Base-by-base conservation (phyloP, 2,329 filamentous ascomycete genomes). In the Cordyceps tenuipes region DNA sequence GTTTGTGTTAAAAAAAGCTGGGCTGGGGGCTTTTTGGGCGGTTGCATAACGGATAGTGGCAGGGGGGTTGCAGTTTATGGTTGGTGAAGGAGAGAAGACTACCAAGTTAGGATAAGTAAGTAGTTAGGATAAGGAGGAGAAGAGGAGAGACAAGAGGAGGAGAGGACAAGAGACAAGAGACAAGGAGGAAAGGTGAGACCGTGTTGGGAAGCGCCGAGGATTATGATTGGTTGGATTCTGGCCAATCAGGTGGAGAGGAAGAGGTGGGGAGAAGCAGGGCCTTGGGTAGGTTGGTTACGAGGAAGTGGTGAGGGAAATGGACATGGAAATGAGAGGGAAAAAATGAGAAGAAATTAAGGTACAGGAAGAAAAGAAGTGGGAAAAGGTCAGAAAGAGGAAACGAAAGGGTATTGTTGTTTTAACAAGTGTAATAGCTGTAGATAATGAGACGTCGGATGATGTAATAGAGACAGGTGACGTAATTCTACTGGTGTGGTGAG, bases 101-200 rank as follows among this genome's bases (percentile, higher is more conserved):
- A n/a, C n/a, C n/a, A n/a, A n/a, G n/a, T n/a, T n/a, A n/a, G n/a
- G n/a, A n/a, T n/a, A n/a, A n/a, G n/a, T n/a, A n/a, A n/a, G n/a
- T n/a, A n/a, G n/a, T n/a, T n/a, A 29, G 29, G 23, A 23, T 23
- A 4, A 23, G 23, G 23, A 23, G 23, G 23, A 23, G 23, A 23
- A 23, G 23, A 23, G 23, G 23, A 23, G 23, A n/a, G n/a, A n/a
- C n/a, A n/a, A n/a, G 23, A 23, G 23, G 23, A 23, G 23, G 23
- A n/a, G 23, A 23, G 23, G 4, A 4, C 23, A 23, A 4, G 23
- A 23, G n/a, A n/a, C n/a, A n/a, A n/a, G n/a, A n/a, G n/a, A n/a
- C n/a, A n/a, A n/a, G 26, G 46, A 21, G 46, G 46, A 50, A 47
- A 26, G 46, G 43, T 57, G 54, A 57, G 54, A 57, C 54, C 44